These are phyloP conservation scores for Cladophialophora psammophila DNA, from an alignment of 2,329 filamentous ascomycete genomes.

Conservation along the genomic window DNA sequence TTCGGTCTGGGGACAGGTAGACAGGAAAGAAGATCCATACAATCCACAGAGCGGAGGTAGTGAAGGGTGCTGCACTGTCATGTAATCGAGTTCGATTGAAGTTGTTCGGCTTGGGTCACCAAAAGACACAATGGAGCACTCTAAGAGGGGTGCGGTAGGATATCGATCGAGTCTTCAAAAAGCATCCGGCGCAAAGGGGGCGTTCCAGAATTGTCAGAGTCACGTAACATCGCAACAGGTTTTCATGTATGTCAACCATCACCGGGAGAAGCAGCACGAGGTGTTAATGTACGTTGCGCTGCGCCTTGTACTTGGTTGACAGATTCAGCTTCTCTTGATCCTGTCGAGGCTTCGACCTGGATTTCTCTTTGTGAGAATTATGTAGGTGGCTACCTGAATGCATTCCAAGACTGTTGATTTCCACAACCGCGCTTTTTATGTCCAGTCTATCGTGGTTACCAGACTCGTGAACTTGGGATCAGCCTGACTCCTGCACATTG, in stretches of 20 bases:
- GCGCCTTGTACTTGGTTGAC: constrained; percentile 20
- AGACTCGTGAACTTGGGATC: not conserved
- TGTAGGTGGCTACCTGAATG: constrained; percentile 19
- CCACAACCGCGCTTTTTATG: not conserved
- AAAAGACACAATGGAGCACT: constrained; percentile 15
- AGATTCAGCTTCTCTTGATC: constrained; percentile 13
- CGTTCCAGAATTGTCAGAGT: constrained; percentile 40
- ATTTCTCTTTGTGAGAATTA: constrained; percentile 4
- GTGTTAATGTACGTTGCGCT: constrained; percentile 23
- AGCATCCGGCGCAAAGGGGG: constrained; percentile 61
- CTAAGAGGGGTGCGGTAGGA: constrained; percentile 11
- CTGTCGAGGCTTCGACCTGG: constrained; percentile 18
- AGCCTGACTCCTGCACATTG: not conserved
- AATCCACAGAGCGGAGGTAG: constrained; percentile 80
- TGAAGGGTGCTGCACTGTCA: constrained; percentile 91
- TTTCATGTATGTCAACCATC: constrained; percentile 27
- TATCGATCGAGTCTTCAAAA: constrained; percentile 24
- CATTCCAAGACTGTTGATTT: constrained; percentile 10
- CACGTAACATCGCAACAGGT: constrained; percentile 22
- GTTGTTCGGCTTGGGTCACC: constrained; percentile 10
- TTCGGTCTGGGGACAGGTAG: constrained; percentile 92
- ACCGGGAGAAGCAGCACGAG: constrained; percentile 16
- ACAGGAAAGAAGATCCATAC: constrained; percentile 97
- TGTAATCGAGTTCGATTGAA: constrained; percentile 63
- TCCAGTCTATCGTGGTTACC: not conserved